Evolutionary conservation across 305 asterid species (phyloP), one percentile per base, ranked within the genome.

Genomic region (Fraxinus baroniana): DNA sequence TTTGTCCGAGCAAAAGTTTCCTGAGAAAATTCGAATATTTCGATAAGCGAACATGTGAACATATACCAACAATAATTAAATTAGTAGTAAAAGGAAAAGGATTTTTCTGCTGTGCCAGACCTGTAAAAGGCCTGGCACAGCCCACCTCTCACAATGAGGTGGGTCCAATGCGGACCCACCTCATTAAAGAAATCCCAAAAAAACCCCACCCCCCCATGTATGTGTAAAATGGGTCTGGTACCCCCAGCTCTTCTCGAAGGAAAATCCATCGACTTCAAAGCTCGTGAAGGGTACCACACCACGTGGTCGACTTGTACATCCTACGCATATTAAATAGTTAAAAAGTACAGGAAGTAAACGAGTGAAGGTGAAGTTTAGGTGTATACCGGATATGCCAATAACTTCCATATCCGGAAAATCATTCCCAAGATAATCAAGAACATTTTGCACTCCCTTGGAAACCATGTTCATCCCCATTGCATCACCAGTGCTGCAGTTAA

Each of bases 381-480:
- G 2, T 44, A n/a, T 89, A 89, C 92, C 92, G 37, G 92, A 89
- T 15, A 89, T 84, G 20, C 92, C 92, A 7, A 87, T 82, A 28
- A 89, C 89, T 37, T 89, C 92, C 92, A 89, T 89, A 76, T 89
- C 92, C 37, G 90, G 88, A 68, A 82, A 87, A 71, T 89, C 68
- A 12, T 22, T 13, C 12, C 52, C 68, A 46, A 76, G 79, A 18
- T 5, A 57, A 18, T 57, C 68, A 18, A 57, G 26, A 2, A 57
- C 68, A 57, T 57, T n/a, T 18, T 57, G 68, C 24, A 57, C 68
- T 5, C 92, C 92, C 62, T 89, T 89, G 35, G 92, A 89, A 2
- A 89, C 90, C 92, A 89, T 89, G 79, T 89, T 89, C 90, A 87
- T 89, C 60, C 92, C 92, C 92, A 89, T 89, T 44, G 92, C 92